Conservation (phyloP, 768 basidiomycete genomes). For the Amyloporia xantha region DNA sequence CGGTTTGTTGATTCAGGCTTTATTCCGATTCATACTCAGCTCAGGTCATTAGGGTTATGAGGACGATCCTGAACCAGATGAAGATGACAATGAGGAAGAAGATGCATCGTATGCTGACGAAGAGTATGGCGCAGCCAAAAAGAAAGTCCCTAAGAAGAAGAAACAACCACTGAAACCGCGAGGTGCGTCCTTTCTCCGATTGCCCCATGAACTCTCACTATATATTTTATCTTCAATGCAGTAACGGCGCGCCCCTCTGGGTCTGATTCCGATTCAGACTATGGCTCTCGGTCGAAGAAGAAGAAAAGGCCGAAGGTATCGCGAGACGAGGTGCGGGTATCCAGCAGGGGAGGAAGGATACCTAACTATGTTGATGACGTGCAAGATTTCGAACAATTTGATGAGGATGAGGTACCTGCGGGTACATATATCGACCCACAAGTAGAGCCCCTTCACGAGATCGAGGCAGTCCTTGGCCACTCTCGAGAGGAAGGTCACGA, state of each 20-base stretch:
- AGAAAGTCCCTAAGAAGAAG: slow-evolving; percentile 65
- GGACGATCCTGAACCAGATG: slow-evolving; percentile 30
- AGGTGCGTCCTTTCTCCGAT: slow-evolving; percentile 34
- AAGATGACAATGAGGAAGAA: slow-evolving; percentile 56
- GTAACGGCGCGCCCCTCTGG: slow-evolving; percentile 42
- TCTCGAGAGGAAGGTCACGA: slow-evolving; percentile 77
- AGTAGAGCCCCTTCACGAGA: slow-evolving; percentile 11
- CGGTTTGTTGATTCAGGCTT: slow-evolving; percentile 37
- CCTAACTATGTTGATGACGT: slow-evolving; percentile 77
- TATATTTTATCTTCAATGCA: slow-evolving; percentile 29
- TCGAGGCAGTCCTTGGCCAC: slow-evolving; percentile 55
- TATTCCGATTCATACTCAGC: slow-evolving; percentile 10
- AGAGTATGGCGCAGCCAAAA: slow-evolving; percentile 59
- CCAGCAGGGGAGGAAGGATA: slow-evolving; percentile 65
- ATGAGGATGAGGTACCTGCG: slow-evolving; percentile 51
- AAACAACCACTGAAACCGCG: slow-evolving; percentile 52
- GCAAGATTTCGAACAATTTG: slow-evolving; percentile 69
- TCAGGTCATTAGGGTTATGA: slow-evolving; percentile 49
- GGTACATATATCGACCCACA: slow-evolving; percentile 44
- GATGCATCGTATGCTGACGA: slow-evolving; percentile 78
- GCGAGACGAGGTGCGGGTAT: slow-evolving; percentile 72
- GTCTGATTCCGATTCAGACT: slow-evolving; percentile 84
- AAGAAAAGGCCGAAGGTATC: slow-evolving; percentile 60
- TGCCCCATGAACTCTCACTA: slow-evolving; percentile 3
- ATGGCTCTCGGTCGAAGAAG: slow-evolving; percentile 80